Evolutionary conservation across 306 rosid species (phyloP).

Genomic region (Rosa persica): DNA sequence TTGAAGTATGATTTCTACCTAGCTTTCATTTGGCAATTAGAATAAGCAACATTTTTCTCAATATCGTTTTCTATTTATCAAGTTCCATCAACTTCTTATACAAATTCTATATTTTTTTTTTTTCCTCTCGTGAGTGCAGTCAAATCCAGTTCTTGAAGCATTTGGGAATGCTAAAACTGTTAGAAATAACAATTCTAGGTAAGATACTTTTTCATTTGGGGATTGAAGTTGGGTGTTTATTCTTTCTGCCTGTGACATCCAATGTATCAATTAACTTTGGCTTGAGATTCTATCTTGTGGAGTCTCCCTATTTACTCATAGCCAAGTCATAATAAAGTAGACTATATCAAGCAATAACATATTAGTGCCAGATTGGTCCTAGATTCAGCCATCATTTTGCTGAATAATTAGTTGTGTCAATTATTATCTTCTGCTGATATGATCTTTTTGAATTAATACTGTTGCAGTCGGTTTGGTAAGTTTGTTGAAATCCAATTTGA

Average conservation of each 20-base stretch:
- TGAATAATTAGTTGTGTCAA: neutral
- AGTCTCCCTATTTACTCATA: neutral
- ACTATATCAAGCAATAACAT: conserved; percentile 4
- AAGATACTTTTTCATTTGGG: conserved; percentile 34
- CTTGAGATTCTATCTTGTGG: conserved; percentile 17
- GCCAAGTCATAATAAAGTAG: neutral
- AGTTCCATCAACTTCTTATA: conserved; percentile 2
- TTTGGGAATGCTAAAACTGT: conserved; percentile 99
- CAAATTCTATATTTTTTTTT: conserved; percentile 20
- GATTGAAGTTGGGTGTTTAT: conserved; percentile 22
- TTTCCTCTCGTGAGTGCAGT: conserved; percentile 51
- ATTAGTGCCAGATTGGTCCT: conserved; percentile 13
- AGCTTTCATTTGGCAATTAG: conserved; percentile 21
- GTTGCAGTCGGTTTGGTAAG: conserved; percentile 93
- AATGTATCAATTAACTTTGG: conserved; percentile 11
- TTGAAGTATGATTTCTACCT: conserved; percentile 63
- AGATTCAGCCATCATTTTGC: conserved; percentile 17
- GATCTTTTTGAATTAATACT: conserved; percentile 24
- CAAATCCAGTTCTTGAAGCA: conserved; percentile 99
- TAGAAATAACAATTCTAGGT: conserved; percentile 97
- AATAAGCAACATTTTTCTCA: conserved; percentile 9
- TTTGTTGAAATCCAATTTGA: conserved; percentile 98
- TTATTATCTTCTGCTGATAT: conserved; percentile 8
- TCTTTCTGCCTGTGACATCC: conserved; percentile 17
- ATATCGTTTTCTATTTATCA: neutral